A percentile compares a stretch with the other conserved stretches of the same genome.
Evolutionary conservation across 2,329 filamentous ascomycete species (phyloP).

Genomic region (Pseudogymnoascus sp.): DNA sequence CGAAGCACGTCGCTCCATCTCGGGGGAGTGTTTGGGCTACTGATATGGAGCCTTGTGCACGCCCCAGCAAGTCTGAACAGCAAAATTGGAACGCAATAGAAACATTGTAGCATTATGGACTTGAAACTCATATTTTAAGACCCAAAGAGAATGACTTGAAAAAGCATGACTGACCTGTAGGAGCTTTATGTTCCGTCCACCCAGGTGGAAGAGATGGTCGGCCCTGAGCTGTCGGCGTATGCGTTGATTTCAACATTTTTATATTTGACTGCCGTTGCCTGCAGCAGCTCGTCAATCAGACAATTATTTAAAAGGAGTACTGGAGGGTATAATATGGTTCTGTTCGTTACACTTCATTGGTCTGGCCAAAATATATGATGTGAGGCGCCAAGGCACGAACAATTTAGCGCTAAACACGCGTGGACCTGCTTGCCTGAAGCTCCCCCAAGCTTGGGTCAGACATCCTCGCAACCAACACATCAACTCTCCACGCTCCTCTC

Average conservation of each 20-base stretch:
- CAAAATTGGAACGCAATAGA: background rate
- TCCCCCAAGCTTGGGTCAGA: conserved; percentile 10
- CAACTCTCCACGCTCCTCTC: background rate
- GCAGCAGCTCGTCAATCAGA: background rate
- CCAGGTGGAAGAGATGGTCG: conserved; percentile 60
- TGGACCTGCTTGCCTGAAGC: conserved; percentile 16
- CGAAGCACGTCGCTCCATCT: background rate
- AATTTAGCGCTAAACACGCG: conserved; percentile 13
- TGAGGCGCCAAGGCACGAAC: conserved; percentile 11
- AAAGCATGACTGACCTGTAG: conserved; percentile 47
- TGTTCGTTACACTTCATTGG: background rate
- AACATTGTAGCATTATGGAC: too few species aligned
- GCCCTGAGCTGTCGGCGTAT: conserved; percentile 45
- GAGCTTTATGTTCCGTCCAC: conserved; percentile 91
- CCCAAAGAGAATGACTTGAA: background rate
- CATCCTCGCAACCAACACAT: conserved; percentile 9
- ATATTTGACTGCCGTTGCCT: background rate
- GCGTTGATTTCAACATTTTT: conserved; percentile 68
- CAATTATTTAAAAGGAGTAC: background rate
- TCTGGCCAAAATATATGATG: conserved; percentile 1
- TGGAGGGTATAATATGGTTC: background rate
- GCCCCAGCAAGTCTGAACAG: background rate
- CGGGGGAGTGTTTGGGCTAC: too few species aligned
- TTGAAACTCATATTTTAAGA: background rate
- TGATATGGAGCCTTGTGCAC: background rate